These are phyloP conservation scores for Suillus americanus DNA, from an alignment of 768 basidiomycete genomes.

Conservation along the genomic window DNA sequence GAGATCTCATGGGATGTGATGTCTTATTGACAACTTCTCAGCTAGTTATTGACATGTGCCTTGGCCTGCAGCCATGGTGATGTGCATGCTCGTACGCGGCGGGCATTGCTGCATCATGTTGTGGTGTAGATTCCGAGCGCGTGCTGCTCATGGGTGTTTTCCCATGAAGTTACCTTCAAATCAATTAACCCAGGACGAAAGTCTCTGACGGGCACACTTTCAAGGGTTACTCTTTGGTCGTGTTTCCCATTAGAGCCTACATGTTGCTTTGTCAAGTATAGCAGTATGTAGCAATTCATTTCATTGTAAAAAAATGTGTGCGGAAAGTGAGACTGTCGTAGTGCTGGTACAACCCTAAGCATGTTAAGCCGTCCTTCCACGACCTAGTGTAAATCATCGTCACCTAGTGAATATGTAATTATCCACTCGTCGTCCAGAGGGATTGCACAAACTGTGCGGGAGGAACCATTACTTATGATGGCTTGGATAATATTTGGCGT, in stretches of 20 bases:
- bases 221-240: background rate
- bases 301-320: background rate
- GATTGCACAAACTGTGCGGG: background rate
- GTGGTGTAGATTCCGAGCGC: background rate
- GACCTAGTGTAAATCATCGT: background rate
- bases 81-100: background rate
- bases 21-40: background rate
- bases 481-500: background rate
- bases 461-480: background rate
- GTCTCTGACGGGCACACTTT: slow-evolving; percentile 21
- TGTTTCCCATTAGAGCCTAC: slow-evolving; percentile 28
- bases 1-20: background rate
- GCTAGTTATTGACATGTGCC: slow-evolving; percentile 1
- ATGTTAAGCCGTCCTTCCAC: background rate
- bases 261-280: slow-evolving; percentile 30
- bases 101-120: background rate
- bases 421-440: background rate
- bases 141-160: background rate
- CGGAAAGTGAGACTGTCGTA: background rate
- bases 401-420: background rate
- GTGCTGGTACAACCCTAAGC: background rate
- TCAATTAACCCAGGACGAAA: slow-evolving; percentile 39
- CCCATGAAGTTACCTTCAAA: slow-evolving; percentile 24
- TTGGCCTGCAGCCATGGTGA: background rate
- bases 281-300: slow-evolving; percentile 27